Conservation (phyloP, 805 yeast genomes). For the Kuraishia cidri region DNA sequence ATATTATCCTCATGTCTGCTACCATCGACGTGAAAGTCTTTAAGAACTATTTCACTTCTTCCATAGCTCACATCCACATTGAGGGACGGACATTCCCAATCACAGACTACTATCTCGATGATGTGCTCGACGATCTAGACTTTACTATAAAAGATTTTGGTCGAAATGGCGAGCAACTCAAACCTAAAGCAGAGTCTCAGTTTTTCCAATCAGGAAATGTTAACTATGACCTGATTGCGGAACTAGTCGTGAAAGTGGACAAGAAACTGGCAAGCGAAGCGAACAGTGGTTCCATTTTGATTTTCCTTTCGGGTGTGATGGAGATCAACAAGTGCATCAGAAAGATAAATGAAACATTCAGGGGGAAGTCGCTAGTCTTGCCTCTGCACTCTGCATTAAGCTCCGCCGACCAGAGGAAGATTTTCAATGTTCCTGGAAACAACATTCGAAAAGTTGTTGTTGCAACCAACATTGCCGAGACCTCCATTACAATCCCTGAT, state of each 20-base stretch:
- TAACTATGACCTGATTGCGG: slow-evolving; percentile 64
- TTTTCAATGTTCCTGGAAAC: slow-evolving; percentile 47
- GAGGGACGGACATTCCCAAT: slow-evolving; percentile 95
- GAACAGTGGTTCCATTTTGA: slow-evolving; percentile 64
- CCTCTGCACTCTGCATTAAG: slow-evolving; percentile 88
- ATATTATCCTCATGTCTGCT: slow-evolving; percentile 85
- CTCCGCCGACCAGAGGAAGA: slow-evolving; percentile 73
- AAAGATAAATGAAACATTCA: slow-evolving; percentile 16
- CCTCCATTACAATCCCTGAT: slow-evolving; percentile 94
- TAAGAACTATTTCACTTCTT: slow-evolving; percentile 49
- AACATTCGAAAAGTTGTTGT: slow-evolving; percentile 72
- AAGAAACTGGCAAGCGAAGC: slow-evolving; percentile 26
- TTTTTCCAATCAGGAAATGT: slow-evolving; percentile 61
- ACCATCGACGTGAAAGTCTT: slow-evolving; percentile 73
- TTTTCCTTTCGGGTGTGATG: slow-evolving; percentile 86
- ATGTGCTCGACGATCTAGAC: slow-evolving; percentile 32
- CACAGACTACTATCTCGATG: slow-evolving; percentile 63
- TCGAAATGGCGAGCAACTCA: slow-evolving; percentile 23
- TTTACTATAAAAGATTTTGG: slow-evolving; percentile 33
- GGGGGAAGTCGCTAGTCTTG: slow-evolving; percentile 25
- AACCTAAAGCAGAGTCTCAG: slow-evolving; percentile 55
- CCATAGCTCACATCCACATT: slow-evolving; percentile 65
- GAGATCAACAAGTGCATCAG: slow-evolving; percentile 67
- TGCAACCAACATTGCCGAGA: slow-evolving; percentile 92
- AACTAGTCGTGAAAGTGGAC: slow-evolving; percentile 47